A percentile compares a stretch with the other conserved stretches of the same genome.
phyloP scores from a whole-genome alignment of 1,284 basidiomycete genomes.

The Ustilago curta region DNA sequence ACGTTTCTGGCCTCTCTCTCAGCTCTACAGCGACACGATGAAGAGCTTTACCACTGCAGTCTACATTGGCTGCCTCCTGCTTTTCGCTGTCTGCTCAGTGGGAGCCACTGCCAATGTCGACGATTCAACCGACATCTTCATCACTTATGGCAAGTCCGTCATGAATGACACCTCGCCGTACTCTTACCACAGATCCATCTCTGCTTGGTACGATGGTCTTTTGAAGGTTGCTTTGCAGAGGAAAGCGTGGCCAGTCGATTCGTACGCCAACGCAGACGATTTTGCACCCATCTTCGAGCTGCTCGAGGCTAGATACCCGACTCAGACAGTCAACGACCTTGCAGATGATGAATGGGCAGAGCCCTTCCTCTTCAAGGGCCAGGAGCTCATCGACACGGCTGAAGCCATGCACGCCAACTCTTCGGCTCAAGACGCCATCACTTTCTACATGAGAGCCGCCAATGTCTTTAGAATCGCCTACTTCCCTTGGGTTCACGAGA shows the following conservation, averaged over 20 bases:
- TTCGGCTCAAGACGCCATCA: conserved; percentile 14
- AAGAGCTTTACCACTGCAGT: not conserved
- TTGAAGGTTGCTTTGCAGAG: conserved; percentile 39
- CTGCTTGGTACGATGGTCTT: conserved; percentile 36
- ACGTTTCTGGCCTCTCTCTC: not conserved
- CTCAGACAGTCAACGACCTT: conserved; percentile 18
- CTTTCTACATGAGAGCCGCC: conserved; percentile 39
- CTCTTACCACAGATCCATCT: conserved; percentile 35
- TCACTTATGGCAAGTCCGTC: conserved; percentile 21
- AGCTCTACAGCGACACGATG: conserved; percentile 2
- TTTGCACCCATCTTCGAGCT: conserved; percentile 32
- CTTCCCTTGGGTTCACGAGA: conserved; percentile 44
- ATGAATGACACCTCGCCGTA: conserved; percentile 32
- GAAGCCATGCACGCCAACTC: conserved; percentile 5
- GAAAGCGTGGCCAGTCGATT: conserved; percentile 40
- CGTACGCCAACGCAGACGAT: conserved; percentile 27
- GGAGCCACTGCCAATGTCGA: conserved; percentile 9
- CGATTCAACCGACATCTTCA: conserved; percentile 25
- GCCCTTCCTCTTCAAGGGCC: conserved; percentile 24
- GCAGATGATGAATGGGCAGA: conserved; percentile 46
- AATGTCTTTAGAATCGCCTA: conserved; percentile 41
- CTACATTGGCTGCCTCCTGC: not conserved
- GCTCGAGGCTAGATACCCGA: conserved; percentile 20
- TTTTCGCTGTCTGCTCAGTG: not conserved
- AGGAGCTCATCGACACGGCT: conserved; percentile 19